Evolutionary conservation across 345 rosid species (phyloP).

Genomic region (Acer campestre): DNA sequence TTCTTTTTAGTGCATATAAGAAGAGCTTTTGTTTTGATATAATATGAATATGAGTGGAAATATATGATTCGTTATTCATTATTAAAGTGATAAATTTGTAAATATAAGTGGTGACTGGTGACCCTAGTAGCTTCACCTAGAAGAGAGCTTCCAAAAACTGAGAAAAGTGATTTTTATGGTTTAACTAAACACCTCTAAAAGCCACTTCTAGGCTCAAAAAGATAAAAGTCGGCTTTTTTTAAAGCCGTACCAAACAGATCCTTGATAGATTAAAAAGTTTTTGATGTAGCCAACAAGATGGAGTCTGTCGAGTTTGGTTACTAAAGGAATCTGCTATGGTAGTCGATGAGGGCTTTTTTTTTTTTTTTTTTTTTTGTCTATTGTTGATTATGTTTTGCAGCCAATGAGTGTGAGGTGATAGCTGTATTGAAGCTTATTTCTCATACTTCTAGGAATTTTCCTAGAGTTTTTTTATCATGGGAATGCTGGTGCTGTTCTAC

Average conservation of each 20-base stretch:
- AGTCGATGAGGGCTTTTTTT: neutral
- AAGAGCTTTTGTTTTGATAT: no score
- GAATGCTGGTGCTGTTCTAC: conserved; percentile 62
- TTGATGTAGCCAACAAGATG: neutral
- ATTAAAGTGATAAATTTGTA: neutral
- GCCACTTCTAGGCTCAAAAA: no score
- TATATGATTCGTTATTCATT: no score
- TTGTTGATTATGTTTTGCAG: conserved; percentile 39
- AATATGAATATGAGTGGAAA: no score
- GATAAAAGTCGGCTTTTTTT: neutral
- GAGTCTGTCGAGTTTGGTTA: neutral
- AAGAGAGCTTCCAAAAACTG: neutral
- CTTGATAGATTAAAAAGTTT: neutral
- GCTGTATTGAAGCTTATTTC: conserved; percentile 86
- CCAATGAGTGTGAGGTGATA: conserved; percentile 74
- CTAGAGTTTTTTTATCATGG: conserved; percentile 85
- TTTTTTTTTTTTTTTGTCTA: neutral
- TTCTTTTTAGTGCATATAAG: neutral
- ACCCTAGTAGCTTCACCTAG: neutral
- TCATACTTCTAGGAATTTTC: conserved; percentile 66
- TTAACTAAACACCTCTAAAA: neutral
- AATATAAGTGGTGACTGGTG: no score
- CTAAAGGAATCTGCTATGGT: neutral
- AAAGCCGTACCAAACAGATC: neutral
- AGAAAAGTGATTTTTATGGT: neutral